Base-by-base conservation (phyloP, 2,329 filamentous ascomycete genomes). In the Cytospora chrysosperma region DNA sequence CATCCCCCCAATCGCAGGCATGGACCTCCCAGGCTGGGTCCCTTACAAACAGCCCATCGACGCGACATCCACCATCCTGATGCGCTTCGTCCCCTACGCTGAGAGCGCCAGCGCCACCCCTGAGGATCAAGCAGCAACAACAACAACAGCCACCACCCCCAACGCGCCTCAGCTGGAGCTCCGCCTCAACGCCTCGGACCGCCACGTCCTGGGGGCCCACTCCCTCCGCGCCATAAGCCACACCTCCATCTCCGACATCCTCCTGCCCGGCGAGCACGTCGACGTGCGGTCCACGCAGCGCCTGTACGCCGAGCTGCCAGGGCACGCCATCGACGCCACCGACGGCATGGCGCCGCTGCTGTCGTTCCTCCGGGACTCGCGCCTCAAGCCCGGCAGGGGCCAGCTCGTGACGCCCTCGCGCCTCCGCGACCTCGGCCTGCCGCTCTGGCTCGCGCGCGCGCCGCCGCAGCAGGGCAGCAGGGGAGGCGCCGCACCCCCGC, bases 241-340 rank as follows among this genome's bases (percentile, higher is more conserved):
- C n/a, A 70, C 71, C 1, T 73, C 73, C 60, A 65, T 71, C n/a
- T 67, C 72, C 56, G 82, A 85, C 67, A 69, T 82, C 4, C 70
- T 84, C 40, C 74, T 83, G 4, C 83, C 83, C 1, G 62, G 69
- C 0, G 73, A 77, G 34, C 74, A 73, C 55, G 78, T 85, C 56
- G 84, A 86, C 67, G 70, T 82, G 43, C 81, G 82, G 49, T 65
- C 85, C 51, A 71, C 72, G 2, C 79, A 81, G 70, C 70, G 71
- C 21, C 70, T 75, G 7, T 72, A 75, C 43, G 72, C 69, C 62
- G 57, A 66, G 21, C 70, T 80, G 15, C 61, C 66, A 13, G 73
- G 70, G 32, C 34, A 59, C 5, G 63, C 57, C 27, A 56, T 72
- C 12, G 65, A 75, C 6, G 58, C 67, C 3, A 26, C 37, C 2